Base-by-base conservation (phyloP, 805 yeast species). In the Nakazawaea sp. region DNA sequence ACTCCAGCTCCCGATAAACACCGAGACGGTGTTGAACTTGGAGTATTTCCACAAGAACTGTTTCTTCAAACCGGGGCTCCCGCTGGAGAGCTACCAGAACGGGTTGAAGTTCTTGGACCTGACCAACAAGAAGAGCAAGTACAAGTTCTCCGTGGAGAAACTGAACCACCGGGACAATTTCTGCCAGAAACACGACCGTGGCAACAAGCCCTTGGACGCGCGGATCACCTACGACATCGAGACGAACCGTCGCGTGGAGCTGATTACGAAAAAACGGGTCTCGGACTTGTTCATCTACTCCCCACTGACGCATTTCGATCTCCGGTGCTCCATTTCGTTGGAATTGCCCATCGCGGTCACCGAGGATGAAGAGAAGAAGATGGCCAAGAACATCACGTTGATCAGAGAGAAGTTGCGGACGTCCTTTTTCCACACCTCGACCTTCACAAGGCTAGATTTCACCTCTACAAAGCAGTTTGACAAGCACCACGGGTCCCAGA, bases 231-330 rank as follows among this genome's bases (percentile, higher is more conserved):
- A 75, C 38, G 92, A 84, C 55, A 64, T 72, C 32, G 68, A 68
- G 36, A 83, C 92, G 0, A 79, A 80, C 8, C 66, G 94, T 47
- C 61, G 67, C 13, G 76, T 78, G 35, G 78, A 76, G 23, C 80
- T 80, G 30, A 82, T 88, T 36, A 78, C 77, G 43, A 88, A 88
- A 52, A 72, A 75, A 46, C 68, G 90, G 38, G 61, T 87, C n/a
- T 73, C 86, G 2, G 87, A 82, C 52, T 56, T 89, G 39, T 70
- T 75, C 49, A 65, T 88, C 16, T 78, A 74, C 50, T 71, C 81
- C 38, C 96, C 96, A 4, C 80, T 83, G 45, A 75, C 83, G 23
- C 67, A 78, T 57, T 80, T 78, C 52, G 97, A 88, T 58, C 65
- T 81, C 47, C 70, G 95, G 47, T 62, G 88, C 26, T 78, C 94